Base-by-base conservation (phyloP, 495 filamentous ascomycete species). In the Talaromyces liani region DNA sequence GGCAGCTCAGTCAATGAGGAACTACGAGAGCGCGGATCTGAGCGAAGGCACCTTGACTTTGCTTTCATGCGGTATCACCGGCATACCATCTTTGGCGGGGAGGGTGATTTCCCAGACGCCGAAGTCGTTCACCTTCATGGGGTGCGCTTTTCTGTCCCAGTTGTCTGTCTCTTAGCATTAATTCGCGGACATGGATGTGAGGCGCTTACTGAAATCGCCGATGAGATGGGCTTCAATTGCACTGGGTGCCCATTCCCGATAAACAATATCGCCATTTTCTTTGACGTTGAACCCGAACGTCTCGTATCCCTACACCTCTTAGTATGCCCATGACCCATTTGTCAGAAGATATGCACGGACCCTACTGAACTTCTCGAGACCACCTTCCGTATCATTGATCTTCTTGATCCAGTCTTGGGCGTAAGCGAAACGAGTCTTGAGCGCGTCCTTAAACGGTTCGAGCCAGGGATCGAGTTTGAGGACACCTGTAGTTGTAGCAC, bases 211-310 rank as follows among this genome's bases (percentile, higher is more conserved):
- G 80, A 98, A 98, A 64, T 98, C 94, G 61, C 94, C 94, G 65
- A 98, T 88, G n/a, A 98, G 82, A 64, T 88, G 87, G 20, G 94
- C 94, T 67, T 88, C 75, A 22, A 85, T 74, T 59, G 91, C 93
- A 78, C 91, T 93, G 57, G 94, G 93, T 2, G 94, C 94, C 94
- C 94, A 98, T 85, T 98, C 94, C 67, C 90, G 85, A 77, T 98
- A 98, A 53, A 78, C 81, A 67, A 98, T 91, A 73, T 93, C 91
- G 67, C 90, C 88, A 68, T 96, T 88, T 10, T 86, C 80, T 66
- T 85, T 80, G 61, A 90, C 85, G 69, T 88, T 88, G 72, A 98
- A 82, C 57, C 94, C 94, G 73, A 88, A 97, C 61, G 76, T 85
- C 72, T 98, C 92, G 63, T 86, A 89, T 34, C 94, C 93, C 89